phyloP scores from a whole-genome alignment of 2,329 filamentous ascomycete species.

The Aureobasidium melanogenum region DNA sequence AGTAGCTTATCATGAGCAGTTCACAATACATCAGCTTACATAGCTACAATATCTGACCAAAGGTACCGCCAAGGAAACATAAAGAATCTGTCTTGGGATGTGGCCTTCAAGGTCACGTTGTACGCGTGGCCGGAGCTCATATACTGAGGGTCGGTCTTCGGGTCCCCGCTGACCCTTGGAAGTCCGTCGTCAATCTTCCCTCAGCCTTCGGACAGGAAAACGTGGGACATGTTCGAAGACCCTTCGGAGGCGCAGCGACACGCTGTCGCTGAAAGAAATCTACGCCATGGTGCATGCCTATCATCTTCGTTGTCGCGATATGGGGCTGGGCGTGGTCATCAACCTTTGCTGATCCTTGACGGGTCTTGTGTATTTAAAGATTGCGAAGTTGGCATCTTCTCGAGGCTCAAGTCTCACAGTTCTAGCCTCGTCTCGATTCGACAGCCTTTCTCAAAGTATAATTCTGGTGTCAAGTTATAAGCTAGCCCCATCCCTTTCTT shows the following conservation, averaged over 20 bases:
- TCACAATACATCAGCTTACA: not conserved
- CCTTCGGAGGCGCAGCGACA: not conserved
- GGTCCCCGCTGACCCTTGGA: not conserved
- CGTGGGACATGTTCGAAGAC: not conserved
- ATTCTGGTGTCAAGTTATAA: not conserved
- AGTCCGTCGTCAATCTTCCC: not conserved
- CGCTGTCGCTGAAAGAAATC: not conserved
- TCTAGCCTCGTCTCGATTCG: not conserved
- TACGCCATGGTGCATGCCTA: not conserved
- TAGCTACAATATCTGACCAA: not conserved
- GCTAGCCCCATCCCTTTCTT: not conserved
- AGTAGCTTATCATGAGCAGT: not conserved
- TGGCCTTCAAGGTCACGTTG: not conserved
- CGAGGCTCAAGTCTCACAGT: not conserved
- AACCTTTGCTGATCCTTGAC: not conserved
- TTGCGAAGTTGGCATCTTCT: not conserved
- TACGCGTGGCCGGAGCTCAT: slow-evolving; percentile 1
- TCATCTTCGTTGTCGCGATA: not conserved
- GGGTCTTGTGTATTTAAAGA: not conserved
- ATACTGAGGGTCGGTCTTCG: slow-evolving; percentile 5
- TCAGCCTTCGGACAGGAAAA: not conserved
- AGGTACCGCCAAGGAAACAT: not conserved
- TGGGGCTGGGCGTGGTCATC: slow-evolving; percentile 8
- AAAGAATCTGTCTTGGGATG: not conserved
- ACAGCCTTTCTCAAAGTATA: not conserved